Conservation (phyloP, 2,329 filamentous ascomycete genomes). For the Aspergillus neoniger region DNA sequence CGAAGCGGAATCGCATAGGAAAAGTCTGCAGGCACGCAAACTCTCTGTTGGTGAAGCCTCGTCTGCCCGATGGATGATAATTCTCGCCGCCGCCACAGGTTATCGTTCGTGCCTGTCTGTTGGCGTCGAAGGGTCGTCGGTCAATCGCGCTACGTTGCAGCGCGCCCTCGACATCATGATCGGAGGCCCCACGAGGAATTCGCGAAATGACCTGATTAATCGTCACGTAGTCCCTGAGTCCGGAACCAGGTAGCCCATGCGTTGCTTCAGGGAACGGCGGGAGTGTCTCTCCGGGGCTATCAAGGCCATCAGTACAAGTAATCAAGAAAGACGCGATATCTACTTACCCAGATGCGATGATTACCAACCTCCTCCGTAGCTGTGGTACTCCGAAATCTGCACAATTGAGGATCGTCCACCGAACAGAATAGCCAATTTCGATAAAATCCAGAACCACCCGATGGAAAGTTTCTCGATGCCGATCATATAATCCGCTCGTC, state of each 20-base stretch:
- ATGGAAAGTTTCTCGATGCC: conserved; percentile 59
- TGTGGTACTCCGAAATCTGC: conserved; percentile 55
- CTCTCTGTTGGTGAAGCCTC: conserved; percentile 68
- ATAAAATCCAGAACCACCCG: conserved; percentile 66
- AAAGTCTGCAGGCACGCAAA: conserved; percentile 71
- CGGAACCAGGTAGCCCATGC: conserved; percentile 46
- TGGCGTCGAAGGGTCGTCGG: conserved; percentile 48
- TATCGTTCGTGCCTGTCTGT: conserved; percentile 59
- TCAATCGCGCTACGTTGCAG: conserved; percentile 23
- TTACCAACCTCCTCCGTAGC: conserved; percentile 50
- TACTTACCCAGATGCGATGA: conserved; percentile 57
- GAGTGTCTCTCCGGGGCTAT: conserved; percentile 69
- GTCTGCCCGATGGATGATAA: conserved; percentile 64
- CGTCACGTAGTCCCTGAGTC: conserved; percentile 40
- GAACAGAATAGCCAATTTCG: conserved; percentile 65
- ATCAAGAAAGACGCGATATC: background rate
- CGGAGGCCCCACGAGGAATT: conserved; percentile 42
- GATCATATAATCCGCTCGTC: conserved; percentile 66
- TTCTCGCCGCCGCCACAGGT: conserved; percentile 64
- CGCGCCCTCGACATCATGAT: conserved; percentile 45
- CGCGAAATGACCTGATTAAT: conserved; percentile 45
- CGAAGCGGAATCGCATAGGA: conserved; percentile 62
- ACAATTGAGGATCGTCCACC: conserved; percentile 64
- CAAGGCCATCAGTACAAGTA: conserved; percentile 16
- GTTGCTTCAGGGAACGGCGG: conserved; percentile 66